Percentiles rank a stretch among this genome's conserved stretches.
Evolutionary conservation across 176 grass and related monocot species (phyloP).

Genomic region (Avena sativa): DNA sequence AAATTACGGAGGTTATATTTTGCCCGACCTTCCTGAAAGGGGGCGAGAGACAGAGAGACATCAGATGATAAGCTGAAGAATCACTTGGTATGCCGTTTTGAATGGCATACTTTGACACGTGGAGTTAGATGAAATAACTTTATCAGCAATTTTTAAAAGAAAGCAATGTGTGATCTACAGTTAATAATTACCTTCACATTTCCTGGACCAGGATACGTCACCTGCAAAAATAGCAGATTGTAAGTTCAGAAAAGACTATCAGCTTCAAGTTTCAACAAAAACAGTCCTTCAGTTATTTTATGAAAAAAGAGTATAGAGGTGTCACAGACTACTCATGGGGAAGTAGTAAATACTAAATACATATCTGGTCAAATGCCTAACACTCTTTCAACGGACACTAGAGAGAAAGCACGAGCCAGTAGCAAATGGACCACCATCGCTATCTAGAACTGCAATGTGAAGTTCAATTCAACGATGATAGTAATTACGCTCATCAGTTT

Average conservation of each 20-base stretch:
- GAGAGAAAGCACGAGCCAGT: constrained; percentile 14
- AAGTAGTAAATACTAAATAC: neutral
- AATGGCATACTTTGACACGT: constrained; percentile 6
- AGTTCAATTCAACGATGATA: constrained; percentile 14
- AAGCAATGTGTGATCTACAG: neutral
- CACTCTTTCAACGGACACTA: constrained; percentile 3
- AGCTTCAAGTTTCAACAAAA: constrained; percentile 21
- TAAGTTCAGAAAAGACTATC: neutral
- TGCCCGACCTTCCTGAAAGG: constrained; percentile 70
- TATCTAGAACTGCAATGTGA: neutral
- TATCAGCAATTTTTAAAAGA: neutral
- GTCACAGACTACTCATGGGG: constrained; percentile 10
- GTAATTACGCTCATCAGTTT: constrained; percentile 1
- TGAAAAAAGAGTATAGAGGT: neutral
- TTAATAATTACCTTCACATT: constrained; percentile 68
- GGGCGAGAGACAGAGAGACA: neutral
- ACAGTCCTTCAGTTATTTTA: neutral
- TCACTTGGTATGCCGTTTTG: neutral
- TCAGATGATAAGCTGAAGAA: constrained; percentile 30
- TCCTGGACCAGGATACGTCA: constrained; percentile 51
- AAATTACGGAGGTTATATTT: constrained; percentile 75
- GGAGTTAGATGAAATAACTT: neutral
- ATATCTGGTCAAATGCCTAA: neutral
- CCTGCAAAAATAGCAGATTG: constrained; percentile 49
- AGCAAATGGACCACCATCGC: constrained; percentile 8